Conservation (phyloP, 371 early-diverging fungal species). For the Nematocida minor region DNA sequence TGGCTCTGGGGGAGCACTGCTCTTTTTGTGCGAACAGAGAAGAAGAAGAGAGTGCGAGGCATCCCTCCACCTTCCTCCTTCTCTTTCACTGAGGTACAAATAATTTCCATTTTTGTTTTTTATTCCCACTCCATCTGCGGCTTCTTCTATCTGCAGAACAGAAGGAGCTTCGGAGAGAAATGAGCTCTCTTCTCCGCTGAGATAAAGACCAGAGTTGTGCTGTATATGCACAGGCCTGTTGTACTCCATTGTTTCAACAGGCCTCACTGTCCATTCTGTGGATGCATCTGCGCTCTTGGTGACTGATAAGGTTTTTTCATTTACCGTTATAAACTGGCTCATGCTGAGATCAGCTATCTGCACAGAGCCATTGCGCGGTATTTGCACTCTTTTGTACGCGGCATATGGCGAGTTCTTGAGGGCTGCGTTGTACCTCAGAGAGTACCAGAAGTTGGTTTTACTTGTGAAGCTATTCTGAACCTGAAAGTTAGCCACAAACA, state of each 20-base stretch:
- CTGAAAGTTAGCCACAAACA: slow-evolving; percentile 13
- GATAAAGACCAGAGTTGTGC: background rate
- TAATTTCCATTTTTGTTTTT: background rate
- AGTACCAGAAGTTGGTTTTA: background rate
- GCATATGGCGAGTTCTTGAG: background rate
- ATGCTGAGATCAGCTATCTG: background rate
- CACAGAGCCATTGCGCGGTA: background rate
- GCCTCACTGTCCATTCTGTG: background rate
- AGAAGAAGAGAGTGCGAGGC: background rate
- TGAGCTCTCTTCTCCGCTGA: background rate
- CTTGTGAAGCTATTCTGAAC: slow-evolving; percentile 5
- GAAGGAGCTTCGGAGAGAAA: background rate
- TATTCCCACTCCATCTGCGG: background rate
- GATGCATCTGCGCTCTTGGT: background rate
- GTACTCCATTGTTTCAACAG: background rate
- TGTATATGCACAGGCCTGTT: background rate
- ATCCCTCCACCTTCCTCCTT: background rate
- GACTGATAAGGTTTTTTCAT: background rate
- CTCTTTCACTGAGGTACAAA: background rate
- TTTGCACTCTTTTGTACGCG: background rate
- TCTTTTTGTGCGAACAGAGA: background rate
- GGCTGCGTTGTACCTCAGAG: background rate
- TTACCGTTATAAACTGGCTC: background rate
- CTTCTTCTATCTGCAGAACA: background rate
- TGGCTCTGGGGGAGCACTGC: background rate